Evolutionary conservation across 768 basidiomycete genomes (phyloP).

Genomic region (Hygrocybe punicea): DNA sequence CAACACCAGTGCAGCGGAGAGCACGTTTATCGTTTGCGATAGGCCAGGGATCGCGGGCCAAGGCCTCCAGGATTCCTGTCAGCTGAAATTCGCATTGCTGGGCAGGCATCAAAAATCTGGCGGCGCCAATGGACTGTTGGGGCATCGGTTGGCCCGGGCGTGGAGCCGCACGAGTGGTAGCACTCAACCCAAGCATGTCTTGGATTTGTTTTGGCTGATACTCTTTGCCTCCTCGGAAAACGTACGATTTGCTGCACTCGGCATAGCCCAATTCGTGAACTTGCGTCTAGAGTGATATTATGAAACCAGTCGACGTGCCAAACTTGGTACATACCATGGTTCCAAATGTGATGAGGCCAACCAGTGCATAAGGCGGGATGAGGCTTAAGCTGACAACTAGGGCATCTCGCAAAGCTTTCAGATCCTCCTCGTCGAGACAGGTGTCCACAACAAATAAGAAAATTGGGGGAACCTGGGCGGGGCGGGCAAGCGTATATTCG

Average conservation of each 20-base stretch:
- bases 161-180: conserved; percentile 77
- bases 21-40: conserved; percentile 93
- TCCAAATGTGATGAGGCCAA: conserved; percentile 93
- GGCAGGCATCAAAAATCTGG: conserved; percentile 88
- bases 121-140: conserved; percentile 75
- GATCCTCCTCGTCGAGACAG: conserved; percentile 91
- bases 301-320: not conserved
- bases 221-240: conserved; percentile 97
- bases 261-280: conserved; percentile 97
- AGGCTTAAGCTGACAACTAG: conserved; percentile 89
- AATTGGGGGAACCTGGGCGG: conserved; percentile 89
- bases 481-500: conserved; percentile 95
- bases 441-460: conserved; percentile 98
- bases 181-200: conserved; percentile 91
- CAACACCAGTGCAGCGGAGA: conserved; percentile 92
- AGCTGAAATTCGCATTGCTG: conserved; percentile 95
- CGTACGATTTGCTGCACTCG: conserved; percentile 96
- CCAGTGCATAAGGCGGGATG: conserved; percentile 90
- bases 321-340: conserved; percentile 71
- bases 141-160: conserved; percentile 83
- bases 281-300: conserved; percentile 62
- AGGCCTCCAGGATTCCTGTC: conserved; percentile 84
- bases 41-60: conserved; percentile 93
- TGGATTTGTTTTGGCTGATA: conserved; percentile 95
- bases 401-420: conserved; percentile 94